A percentile compares a stretch with the other conserved stretches of the same genome.
phyloP scores from a whole-genome alignment of 345 rosid species.

The Pistacia atlantica region DNA sequence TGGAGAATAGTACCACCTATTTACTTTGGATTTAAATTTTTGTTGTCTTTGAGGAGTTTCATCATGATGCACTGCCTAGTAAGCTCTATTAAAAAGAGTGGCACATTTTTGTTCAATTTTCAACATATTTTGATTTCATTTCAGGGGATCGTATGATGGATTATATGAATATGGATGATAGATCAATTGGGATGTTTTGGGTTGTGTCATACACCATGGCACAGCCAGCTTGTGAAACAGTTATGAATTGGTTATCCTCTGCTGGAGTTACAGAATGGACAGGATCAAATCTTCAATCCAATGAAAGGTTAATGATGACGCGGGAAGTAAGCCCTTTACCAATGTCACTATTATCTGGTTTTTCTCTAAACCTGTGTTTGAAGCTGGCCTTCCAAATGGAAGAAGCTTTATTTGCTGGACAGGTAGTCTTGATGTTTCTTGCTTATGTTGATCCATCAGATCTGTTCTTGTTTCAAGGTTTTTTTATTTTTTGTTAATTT shows the following conservation, averaged over 20 bases:
- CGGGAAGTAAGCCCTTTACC: constrained; percentile 96
- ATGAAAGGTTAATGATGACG: constrained; percentile 77
- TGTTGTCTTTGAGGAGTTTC: background rate
- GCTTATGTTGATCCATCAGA: constrained; percentile 17
- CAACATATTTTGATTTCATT: constrained; percentile 26
- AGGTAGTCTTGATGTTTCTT: constrained; percentile 55
- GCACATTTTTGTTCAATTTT: constrained; percentile 8
- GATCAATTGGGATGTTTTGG: constrained; percentile 99
- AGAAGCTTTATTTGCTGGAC: constrained; percentile 79
- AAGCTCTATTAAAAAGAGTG: no score
- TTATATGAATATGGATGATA: constrained; percentile 95
- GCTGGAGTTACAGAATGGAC: constrained; percentile 73
- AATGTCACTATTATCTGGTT: constrained; percentile 85
- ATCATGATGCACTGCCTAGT: no score
- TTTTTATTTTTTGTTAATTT: constrained; percentile 13
- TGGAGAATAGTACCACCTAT: no score
- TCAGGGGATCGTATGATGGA: constrained; percentile 94
- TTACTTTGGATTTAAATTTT: no score
- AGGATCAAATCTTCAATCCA: constrained; percentile 64
- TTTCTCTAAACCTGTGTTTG: constrained; percentile 78
- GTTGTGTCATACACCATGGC: constrained; percentile 96
- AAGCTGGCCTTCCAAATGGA: constrained; percentile 85
- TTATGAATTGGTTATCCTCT: constrained; percentile 79
- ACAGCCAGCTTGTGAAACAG: constrained; percentile 89
- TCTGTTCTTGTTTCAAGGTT: background rate